Conservation (phyloP, 371 early-diverging fungal species). For the Gilbertella persicaria region DNA sequence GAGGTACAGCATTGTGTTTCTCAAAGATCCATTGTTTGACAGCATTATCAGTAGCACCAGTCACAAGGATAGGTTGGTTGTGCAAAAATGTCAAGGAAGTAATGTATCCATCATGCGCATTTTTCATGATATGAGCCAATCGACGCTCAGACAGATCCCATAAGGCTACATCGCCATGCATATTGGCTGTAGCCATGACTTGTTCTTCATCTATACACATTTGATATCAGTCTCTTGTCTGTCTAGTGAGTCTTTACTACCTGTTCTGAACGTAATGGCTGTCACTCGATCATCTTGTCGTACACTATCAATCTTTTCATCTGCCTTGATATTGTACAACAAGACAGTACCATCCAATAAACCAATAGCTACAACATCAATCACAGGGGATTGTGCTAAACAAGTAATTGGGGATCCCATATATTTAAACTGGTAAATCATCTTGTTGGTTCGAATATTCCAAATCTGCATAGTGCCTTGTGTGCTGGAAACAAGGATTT, state of each 20-base stretch:
- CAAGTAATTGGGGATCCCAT: slow-evolving; percentile 77
- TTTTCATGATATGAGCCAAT: slow-evolving; percentile 75
- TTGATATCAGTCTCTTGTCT: neutral
- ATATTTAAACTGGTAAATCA: slow-evolving; percentile 79
- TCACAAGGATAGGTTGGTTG: slow-evolving; percentile 84
- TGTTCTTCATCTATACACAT: slow-evolving; percentile 66
- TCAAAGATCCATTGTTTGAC: slow-evolving; percentile 97
- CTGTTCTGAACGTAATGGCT: slow-evolving; percentile 86
- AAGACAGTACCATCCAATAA: slow-evolving; percentile 82
- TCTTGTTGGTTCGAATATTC: slow-evolving; percentile 83
- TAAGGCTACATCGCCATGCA: slow-evolving; percentile 85
- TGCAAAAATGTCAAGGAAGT: slow-evolving; percentile 76
- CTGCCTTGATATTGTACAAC: slow-evolving; percentile 82
- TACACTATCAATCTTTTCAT: slow-evolving; percentile 73
- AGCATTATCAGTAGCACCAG: slow-evolving; percentile 89
- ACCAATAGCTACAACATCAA: slow-evolving; percentile 93
- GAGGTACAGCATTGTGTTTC: slow-evolving; percentile 74
- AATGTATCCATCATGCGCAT: slow-evolving; percentile 81
- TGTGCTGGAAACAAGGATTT: slow-evolving; percentile 83
- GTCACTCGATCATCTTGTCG: slow-evolving; percentile 89
- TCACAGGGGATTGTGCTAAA: slow-evolving; percentile 84
- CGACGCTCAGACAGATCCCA: slow-evolving; percentile 89
- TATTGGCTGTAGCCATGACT: slow-evolving; percentile 87
- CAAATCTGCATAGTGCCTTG: slow-evolving; percentile 92
- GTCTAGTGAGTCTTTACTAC: slow-evolving; percentile 22